These are phyloP conservation scores for Didymella lethalis DNA, from an alignment of 2,329 filamentous ascomycete species.

Conservation along the genomic window DNA sequence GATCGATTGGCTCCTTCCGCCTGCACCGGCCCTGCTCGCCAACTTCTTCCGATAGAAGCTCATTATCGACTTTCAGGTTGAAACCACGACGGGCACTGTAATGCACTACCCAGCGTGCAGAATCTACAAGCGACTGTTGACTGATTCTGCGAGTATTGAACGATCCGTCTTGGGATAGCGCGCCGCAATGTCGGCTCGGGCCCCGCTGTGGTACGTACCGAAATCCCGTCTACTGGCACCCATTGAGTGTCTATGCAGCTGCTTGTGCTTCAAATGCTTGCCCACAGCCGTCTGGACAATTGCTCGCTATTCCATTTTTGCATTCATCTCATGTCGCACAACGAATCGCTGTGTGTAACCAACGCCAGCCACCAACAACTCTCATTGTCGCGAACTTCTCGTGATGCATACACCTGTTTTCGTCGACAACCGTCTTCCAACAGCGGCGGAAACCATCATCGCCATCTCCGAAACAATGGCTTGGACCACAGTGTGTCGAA, in stretches of 20 bases:
- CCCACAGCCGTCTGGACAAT: neutral
- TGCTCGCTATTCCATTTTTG: neutral
- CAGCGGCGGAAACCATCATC: neutral
- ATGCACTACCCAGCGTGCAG: neutral
- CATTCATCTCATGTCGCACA: neutral
- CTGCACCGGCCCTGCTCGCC: constrained; percentile 2
- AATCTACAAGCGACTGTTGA: neutral
- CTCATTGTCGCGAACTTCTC: neutral
- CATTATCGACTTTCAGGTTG: neutral
- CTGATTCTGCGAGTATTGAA: neutral
- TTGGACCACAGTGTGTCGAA: neutral
- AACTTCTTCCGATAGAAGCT: neutral
- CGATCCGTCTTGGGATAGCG: neutral
- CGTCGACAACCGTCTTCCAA: neutral
- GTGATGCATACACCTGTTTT: neutral
- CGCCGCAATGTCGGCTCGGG: neutral
- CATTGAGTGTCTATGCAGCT: neutral
- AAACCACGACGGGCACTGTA: neutral
- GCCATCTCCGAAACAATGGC: neutral
- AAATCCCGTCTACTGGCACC: neutral
- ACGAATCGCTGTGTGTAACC: neutral
- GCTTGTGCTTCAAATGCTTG: neutral
- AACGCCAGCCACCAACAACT: neutral
- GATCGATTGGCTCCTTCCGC: neutral
- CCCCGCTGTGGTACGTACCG: neutral